Percentiles rank a stretch among this genome's conserved stretches.
These are phyloP conservation scores for Limtongia smithiae DNA, from an alignment of 805 yeast species.

Conservation along the genomic window DNA sequence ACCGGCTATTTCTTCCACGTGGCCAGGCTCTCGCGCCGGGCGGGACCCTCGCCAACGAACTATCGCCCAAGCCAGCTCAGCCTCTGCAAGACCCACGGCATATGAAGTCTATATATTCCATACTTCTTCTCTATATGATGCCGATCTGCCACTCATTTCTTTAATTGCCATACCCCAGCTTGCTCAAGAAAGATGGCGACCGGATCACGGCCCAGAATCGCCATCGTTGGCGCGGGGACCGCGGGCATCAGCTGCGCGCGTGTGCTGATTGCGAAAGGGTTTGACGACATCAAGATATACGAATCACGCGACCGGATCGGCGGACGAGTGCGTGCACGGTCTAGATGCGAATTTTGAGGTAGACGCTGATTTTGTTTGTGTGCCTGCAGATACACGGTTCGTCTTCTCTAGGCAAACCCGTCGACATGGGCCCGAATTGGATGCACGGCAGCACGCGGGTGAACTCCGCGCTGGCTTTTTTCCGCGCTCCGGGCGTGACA, in stretches of 20 bases:
- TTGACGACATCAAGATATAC: conserved; percentile 29
- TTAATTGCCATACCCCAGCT: too few relatives aligned
- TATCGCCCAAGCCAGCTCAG: too few relatives aligned
- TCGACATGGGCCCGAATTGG: conserved; percentile 33
- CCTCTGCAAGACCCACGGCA: too few relatives aligned
- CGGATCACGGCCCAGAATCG: too few relatives aligned
- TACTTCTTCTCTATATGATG: too few relatives aligned
- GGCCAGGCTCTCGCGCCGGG: too few relatives aligned
- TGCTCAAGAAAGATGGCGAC: too few relatives aligned
- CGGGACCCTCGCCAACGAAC: too few relatives aligned
- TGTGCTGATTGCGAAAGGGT: conserved; percentile 27
- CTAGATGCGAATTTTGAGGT: neutral
- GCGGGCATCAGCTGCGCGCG: conserved; percentile 38
- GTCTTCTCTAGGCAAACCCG: conserved; percentile 10
- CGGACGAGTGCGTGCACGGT: conserved; percentile 32
- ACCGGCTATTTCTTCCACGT: too few relatives aligned
- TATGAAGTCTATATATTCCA: too few relatives aligned
- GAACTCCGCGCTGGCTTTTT: conserved; percentile 12
- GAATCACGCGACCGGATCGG: conserved; percentile 38
- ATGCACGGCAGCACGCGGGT: conserved; percentile 26
- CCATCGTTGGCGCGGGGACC: conserved; percentile 38
- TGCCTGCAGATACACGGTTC: conserved; percentile 7
- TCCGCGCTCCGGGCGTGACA: conserved; percentile 6
- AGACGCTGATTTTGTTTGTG: neutral
- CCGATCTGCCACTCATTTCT: too few relatives aligned